These are phyloP conservation scores for Pichia pseudocactophila DNA, from an alignment of 805 yeast genomes.

Conservation along the genomic window DNA sequence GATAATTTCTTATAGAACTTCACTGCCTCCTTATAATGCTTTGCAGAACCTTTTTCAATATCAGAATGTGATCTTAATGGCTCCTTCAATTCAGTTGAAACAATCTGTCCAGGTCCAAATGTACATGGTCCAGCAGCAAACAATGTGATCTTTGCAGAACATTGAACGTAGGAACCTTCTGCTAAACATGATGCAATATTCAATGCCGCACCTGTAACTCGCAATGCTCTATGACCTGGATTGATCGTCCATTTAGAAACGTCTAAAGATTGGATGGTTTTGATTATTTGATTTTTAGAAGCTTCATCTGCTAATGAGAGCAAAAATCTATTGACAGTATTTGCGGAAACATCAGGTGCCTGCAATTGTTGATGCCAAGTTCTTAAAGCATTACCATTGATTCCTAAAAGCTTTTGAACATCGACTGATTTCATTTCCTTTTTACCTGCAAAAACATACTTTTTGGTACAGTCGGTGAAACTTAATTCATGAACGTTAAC, in stretches of 20 bases:
- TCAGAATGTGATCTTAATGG: conserved; percentile 97
- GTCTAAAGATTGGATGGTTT: conserved; percentile 66
- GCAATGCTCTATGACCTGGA: conserved; percentile 71
- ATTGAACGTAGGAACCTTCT: conserved; percentile 74
- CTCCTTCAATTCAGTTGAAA: conserved; percentile 83
- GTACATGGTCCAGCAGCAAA: conserved; percentile 96
- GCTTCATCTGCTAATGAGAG: conserved; percentile 28
- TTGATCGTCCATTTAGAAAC: conserved; percentile 68
- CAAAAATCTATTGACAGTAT: conserved; percentile 31
- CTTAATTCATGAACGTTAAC: conserved; percentile 78
- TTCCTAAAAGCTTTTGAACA: conserved; percentile 30
- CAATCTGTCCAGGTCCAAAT: conserved; percentile 89
- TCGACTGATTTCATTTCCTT: conserved; percentile 53
- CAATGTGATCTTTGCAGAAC: conserved; percentile 81
- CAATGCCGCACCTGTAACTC: conserved; percentile 91
- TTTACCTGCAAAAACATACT: conserved; percentile 81
- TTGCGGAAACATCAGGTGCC: conserved; percentile 5
- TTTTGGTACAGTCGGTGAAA: conserved; percentile 57
- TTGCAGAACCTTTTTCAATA: conserved; percentile 83
- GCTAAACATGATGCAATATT: conserved; percentile 74
- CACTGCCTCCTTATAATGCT: conserved; percentile 78
- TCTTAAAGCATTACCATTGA: conserved; percentile 28
- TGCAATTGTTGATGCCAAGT: conserved; percentile 36
- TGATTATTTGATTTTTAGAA: conserved; percentile 77
- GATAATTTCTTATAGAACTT: conserved; percentile 74